phyloP scores from a whole-genome alignment of 768 basidiomycete genomes.

The Candolleomyces efflorescens region DNA sequence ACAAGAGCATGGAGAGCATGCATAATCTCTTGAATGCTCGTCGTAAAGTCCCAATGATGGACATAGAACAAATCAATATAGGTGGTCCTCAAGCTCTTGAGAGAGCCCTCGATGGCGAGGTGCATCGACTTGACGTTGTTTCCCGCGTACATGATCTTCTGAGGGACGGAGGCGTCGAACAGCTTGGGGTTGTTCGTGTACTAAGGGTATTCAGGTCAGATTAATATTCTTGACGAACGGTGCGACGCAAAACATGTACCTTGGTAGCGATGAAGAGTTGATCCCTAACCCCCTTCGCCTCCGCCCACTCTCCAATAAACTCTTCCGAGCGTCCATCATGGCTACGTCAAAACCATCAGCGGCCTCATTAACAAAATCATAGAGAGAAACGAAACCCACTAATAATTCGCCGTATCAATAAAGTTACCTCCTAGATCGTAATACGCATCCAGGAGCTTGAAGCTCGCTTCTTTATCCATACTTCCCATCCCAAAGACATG shows the following conservation, averaged over 20 bases:
- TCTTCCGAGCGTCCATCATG: constrained; percentile 50
- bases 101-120: constrained; percentile 30
- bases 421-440: constrained; percentile 40
- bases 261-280: constrained; percentile 42
- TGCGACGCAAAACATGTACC: constrained; percentile 14
- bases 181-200: constrained; percentile 24
- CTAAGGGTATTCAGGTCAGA: constrained; percentile 7
- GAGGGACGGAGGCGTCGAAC: constrained; percentile 16
- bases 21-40: constrained; percentile 53
- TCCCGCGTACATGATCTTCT: constrained; percentile 30
- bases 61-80: constrained; percentile 35
- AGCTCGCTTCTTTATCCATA: constrained; percentile 34
- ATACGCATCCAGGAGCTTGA: constrained; percentile 39
- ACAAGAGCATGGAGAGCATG: constrained; percentile 47
- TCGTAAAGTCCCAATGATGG: constrained; percentile 47
- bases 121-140: constrained; percentile 39
- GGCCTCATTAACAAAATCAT: neutral
- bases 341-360: constrained; percentile 14
- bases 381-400: constrained; percentile 19
- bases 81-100: constrained; percentile 36
- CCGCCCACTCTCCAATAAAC: constrained; percentile 48
- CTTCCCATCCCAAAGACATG: constrained; percentile 19
- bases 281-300: constrained; percentile 37
- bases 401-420: constrained; percentile 41
- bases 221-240: neutral